Conservation (phyloP, 352 stramenopile species). For the Phytophthora citricola region DNA sequence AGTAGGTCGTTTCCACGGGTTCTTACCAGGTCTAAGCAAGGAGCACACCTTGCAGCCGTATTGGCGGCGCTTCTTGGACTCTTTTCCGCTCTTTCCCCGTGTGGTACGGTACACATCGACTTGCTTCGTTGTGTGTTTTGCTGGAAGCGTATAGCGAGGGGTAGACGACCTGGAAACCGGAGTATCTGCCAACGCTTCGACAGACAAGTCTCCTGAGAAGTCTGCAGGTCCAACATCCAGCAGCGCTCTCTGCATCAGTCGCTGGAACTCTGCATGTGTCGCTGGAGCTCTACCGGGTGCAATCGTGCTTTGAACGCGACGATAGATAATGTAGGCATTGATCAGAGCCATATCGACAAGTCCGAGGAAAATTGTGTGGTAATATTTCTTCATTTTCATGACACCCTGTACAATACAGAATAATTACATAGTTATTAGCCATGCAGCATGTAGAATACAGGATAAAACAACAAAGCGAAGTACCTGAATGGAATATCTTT, state of each 20-base stretch:
- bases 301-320: background rate
- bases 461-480: background rate
- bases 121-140: slow-evolving; percentile 1
- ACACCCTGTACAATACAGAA: slow-evolving; percentile 8
- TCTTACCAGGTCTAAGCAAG: background rate
- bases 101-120: background rate
- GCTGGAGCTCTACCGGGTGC: slow-evolving; percentile 4
- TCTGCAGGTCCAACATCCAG: background rate
- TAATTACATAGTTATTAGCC: background rate
- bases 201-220: background rate
- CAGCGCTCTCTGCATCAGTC: background rate
- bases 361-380: slow-evolving; percentile 8
- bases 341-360: slow-evolving; percentile 7
- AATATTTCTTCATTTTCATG: slow-evolving; percentile 21
- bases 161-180: background rate
- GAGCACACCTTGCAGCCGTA: slow-evolving; percentile 10
- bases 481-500: slow-evolving; percentile 3
- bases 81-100: background rate
- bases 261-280: background rate
- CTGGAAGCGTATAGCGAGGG: slow-evolving; percentile 1
- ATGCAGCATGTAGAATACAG: background rate
- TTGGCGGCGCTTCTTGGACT: slow-evolving; percentile 1
- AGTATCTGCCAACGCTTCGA: background rate
- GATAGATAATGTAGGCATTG: slow-evolving; percentile 13
- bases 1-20: background rate